A percentile compares a stretch with the other conserved stretches of the same genome.
Conservation (phyloP, 2,329 filamentous ascomycete genomes). For the Claviceps sp. region DNA sequence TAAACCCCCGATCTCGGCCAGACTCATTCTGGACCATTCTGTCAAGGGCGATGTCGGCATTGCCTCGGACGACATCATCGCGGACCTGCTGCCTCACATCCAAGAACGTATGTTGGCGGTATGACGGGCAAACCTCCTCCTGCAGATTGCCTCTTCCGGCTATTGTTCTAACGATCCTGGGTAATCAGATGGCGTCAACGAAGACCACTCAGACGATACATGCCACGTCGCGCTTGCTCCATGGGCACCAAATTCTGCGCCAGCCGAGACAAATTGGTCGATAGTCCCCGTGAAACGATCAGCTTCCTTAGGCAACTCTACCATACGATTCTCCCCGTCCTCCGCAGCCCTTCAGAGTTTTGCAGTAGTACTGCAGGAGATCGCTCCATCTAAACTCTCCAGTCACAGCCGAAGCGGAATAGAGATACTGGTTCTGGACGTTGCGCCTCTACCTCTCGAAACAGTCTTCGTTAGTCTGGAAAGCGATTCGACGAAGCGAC, state of each 20-base stretch:
- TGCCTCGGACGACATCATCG: conserved; percentile 74
- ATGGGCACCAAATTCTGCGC: conserved; percentile 47
- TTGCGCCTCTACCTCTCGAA: conserved; percentile 66
- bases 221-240: conserved; percentile 61
- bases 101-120: conserved; percentile 32
- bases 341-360: conserved; percentile 69
- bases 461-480: conserved; percentile 81
- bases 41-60: conserved; percentile 76
- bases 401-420: conserved; percentile 63
- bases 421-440: conserved; percentile 72
- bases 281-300: conserved; percentile 63
- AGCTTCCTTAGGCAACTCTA: conserved; percentile 56
- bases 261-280: conserved; percentile 64
- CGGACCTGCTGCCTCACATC: conserved; percentile 61
- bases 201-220: conserved; percentile 25
- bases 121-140: neutral
- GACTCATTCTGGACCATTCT: conserved; percentile 72
- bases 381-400: conserved; percentile 62
- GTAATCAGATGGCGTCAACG: conserved; percentile 17
- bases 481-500: conserved; percentile 60
- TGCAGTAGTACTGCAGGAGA: conserved; percentile 54
- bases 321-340: conserved; percentile 62
- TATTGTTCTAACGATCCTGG: neutral
- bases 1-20: conserved; percentile 64
- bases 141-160: neutral